Percentiles rank a stretch among this genome's conserved stretches.
phyloP scores from a whole-genome alignment of 2,329 filamentous ascomycete species.

The Xylariomycetidae sp. region DNA sequence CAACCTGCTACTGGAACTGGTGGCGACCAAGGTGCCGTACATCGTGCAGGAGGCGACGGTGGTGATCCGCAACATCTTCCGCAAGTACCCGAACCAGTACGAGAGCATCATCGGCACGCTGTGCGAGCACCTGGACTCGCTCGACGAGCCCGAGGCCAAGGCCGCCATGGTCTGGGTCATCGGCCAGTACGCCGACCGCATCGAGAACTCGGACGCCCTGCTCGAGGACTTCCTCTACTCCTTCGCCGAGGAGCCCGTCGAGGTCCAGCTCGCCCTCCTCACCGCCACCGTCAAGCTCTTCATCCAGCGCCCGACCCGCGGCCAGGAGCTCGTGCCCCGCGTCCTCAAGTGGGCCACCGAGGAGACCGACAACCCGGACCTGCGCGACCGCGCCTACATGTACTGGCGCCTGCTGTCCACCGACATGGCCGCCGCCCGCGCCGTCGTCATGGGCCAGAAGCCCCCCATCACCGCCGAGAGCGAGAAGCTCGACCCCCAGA shows the following conservation, averaged over 20 bases:
- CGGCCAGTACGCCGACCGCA: slow-evolving; percentile 93
- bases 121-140: slow-evolving; percentile 90
- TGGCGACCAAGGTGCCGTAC: slow-evolving; percentile 96
- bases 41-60: slow-evolving; percentile 99
- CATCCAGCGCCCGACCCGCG: slow-evolving; percentile 92
- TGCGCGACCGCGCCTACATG: slow-evolving; percentile 96
- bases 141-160: slow-evolving; percentile 97
- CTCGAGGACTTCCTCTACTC: slow-evolving; percentile 93
- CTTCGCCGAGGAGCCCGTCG: slow-evolving; percentile 89
- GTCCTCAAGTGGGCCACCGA: slow-evolving; percentile 98
- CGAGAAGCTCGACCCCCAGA: slow-evolving; percentile 84
- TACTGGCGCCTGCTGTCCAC: slow-evolving; percentile 96
- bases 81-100: slow-evolving; percentile 98
- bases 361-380: slow-evolving; percentile 97
- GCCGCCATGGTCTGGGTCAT: slow-evolving; percentile 99
- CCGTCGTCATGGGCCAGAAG: slow-evolving; percentile 95
- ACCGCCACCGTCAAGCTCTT: slow-evolving; percentile 98
- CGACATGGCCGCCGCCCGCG: slow-evolving; percentile 78
- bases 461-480: slow-evolving; percentile 93
- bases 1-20: slow-evolving; percentile 83
- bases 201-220: slow-evolving; percentile 91
- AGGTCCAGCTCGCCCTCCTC: slow-evolving; percentile 89
- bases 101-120: slow-evolving; percentile 95
- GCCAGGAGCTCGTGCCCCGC: slow-evolving; percentile 85
- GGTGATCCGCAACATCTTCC: slow-evolving; percentile 97